Conservation (phyloP, 106 monocot genomes). For the Allium fistulosum region DNA sequence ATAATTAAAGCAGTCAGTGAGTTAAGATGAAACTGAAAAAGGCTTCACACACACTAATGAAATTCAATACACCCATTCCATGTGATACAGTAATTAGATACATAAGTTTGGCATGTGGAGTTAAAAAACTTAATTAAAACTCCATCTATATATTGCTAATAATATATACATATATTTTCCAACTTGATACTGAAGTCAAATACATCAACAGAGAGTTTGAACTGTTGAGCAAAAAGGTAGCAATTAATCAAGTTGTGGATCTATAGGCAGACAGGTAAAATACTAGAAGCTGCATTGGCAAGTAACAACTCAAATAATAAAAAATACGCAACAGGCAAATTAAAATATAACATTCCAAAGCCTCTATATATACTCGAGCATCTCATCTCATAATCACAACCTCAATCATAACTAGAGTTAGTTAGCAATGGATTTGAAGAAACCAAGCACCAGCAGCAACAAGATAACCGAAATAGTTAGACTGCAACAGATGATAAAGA, state of each 20-base stretch:
- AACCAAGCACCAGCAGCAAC: slow-evolving; percentile 25
- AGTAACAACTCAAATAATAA: neutral
- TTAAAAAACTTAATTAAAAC: neutral
- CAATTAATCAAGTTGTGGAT: neutral
- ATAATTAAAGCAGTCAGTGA: neutral
- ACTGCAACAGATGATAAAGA: slow-evolving; percentile 79
- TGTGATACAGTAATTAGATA: neutral
- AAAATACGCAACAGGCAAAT: neutral
- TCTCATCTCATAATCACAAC: neutral
- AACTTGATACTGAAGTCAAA: neutral
- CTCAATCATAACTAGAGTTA: neutral
- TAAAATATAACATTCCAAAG: slow-evolving; percentile 6
- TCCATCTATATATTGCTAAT: neutral
- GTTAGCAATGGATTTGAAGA: slow-evolving; percentile 34
- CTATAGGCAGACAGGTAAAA: slow-evolving; percentile 6
- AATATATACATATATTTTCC: neutral
- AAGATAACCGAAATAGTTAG: slow-evolving; percentile 82
- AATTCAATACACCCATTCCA: neutral
- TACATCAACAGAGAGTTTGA: neutral
- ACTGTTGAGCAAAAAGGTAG: neutral
- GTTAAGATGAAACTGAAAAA: neutral
- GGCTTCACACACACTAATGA: neutral
- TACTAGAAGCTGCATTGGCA: slow-evolving; percentile 1
- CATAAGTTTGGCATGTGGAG: neutral
- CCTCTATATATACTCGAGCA: slow-evolving; percentile 22